Evolutionary conservation across 2,329 filamentous ascomycete species (phyloP).

Genomic region (Exophiala alcalophila): DNA sequence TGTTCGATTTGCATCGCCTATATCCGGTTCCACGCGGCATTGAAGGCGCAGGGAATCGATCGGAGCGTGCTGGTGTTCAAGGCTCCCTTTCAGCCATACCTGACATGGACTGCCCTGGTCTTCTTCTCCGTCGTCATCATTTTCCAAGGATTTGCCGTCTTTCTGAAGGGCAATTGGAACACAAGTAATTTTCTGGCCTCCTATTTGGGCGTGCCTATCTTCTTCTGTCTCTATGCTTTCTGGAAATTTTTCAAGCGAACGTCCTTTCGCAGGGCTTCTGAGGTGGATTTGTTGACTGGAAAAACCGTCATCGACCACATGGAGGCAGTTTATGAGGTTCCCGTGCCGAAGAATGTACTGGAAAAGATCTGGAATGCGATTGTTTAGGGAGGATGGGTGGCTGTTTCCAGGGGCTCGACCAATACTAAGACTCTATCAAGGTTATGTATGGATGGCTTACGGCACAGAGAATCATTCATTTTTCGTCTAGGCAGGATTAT

Average conservation of each 20-base stretch:
- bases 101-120: slow-evolving; percentile 60
- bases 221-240: slow-evolving; percentile 31
- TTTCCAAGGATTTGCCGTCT: slow-evolving; percentile 59
- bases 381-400: background rate
- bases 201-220: slow-evolving; percentile 46
- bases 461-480: background rate
- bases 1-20: slow-evolving; percentile 47
- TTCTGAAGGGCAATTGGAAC: slow-evolving; percentile 36
- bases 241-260: slow-evolving; percentile 36
- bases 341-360: slow-evolving; percentile 1
- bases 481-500: background rate
- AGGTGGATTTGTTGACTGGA: slow-evolving; percentile 50
- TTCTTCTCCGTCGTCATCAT: slow-evolving; percentile 57
- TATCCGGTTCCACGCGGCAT: slow-evolving; percentile 46
- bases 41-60: slow-evolving; percentile 40
- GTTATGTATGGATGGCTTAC: background rate
- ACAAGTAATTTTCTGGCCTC: slow-evolving; percentile 47
- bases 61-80: slow-evolving; percentile 40
- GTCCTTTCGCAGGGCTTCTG: slow-evolving; percentile 44
- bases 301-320: slow-evolving; percentile 8
- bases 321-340: slow-evolving; percentile 27
- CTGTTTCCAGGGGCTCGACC: background rate
- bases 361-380: slow-evolving; percentile 6
- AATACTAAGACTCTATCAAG: background rate
- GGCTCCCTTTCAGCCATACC: slow-evolving; percentile 50